Percentiles rank a stretch among this genome's conserved stretches.
Evolutionary conservation across 169 alveolate genomes (phyloP).

Genomic region (Condylostoma magnum): DNA sequence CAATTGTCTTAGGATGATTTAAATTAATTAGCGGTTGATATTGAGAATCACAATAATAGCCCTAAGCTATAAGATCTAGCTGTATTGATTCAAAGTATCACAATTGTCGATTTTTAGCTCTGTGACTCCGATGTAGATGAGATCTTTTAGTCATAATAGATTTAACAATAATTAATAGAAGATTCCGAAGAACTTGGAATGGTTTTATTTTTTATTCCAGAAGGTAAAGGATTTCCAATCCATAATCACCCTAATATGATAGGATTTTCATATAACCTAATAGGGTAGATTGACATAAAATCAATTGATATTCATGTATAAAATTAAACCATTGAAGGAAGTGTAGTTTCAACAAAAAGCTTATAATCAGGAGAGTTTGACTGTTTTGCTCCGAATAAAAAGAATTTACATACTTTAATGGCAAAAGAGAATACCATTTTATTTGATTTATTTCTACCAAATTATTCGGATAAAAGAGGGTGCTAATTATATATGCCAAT

Average conservation of each 20-base stretch:
- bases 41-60: too few relatives aligned
- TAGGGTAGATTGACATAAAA: neutral
- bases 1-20: too few relatives aligned
- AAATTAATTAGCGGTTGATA: too few relatives aligned
- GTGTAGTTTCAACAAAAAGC: too few relatives aligned
- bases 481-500: neutral
- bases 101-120: too few relatives aligned
- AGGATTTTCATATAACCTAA: neutral
- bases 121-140: too few relatives aligned
- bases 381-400: neutral
- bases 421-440: neutral
- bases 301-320: neutral
- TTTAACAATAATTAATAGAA: too few relatives aligned
- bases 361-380: neutral
- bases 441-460: neutral
- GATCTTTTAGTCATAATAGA: too few relatives aligned
- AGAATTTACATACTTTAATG: neutral
- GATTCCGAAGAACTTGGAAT: neutral
- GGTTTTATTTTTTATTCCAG: neutral
- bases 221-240: conserved; percentile 3
- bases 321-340: neutral
- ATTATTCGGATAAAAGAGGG: neutral
- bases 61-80: too few relatives aligned
- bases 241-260: conserved; percentile 14
- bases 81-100: too few relatives aligned